Percentiles rank a stretch among this genome's conserved stretches.
Conservation (phyloP, 805 yeast species). For the Ogataea ganodermae region DNA sequence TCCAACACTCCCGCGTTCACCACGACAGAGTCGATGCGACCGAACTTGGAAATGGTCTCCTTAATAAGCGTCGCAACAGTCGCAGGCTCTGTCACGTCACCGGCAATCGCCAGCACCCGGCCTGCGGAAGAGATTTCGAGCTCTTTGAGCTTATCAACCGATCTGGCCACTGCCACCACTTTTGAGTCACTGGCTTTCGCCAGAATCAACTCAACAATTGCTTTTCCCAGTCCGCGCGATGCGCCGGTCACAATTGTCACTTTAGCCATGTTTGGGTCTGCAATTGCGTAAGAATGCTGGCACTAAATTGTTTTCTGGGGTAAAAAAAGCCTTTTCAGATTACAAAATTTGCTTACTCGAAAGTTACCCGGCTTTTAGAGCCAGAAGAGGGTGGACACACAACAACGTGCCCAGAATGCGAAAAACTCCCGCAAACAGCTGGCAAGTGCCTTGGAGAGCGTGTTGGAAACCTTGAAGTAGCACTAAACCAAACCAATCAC, state of each 20-base stretch:
- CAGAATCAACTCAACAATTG: slow-evolving; percentile 60
- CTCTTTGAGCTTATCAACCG: slow-evolving; percentile 44
- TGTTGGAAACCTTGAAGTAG: no score
- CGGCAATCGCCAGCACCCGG: slow-evolving; percentile 52
- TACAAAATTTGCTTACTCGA: not conserved
- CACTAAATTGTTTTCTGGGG: not conserved
- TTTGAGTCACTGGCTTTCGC: slow-evolving; percentile 36
- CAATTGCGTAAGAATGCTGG: not conserved
- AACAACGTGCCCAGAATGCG: not conserved
- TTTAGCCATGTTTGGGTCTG: slow-evolving; percentile 22
- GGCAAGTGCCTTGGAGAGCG: no score
- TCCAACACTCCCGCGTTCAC: slow-evolving; percentile 84
- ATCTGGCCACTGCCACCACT: slow-evolving; percentile 75
- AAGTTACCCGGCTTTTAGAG: slow-evolving; percentile 1
- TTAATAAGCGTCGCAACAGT: slow-evolving; percentile 43
- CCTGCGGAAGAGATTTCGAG: slow-evolving; percentile 44
- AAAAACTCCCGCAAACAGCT: not conserved
- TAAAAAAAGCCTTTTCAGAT: not conserved
- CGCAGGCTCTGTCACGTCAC: slow-evolving; percentile 56
- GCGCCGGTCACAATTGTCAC: slow-evolving; percentile 59
- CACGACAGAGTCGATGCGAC: slow-evolving; percentile 61
- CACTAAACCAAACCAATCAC: no score
- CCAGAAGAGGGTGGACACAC: no score
- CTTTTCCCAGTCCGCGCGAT: slow-evolving; percentile 81
- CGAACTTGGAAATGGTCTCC: slow-evolving; percentile 50